Evolutionary conservation across 139 green algal genomes (phyloP), one percentile per base, ranked within the genome.

Genomic region (Diplosphaera chodatii): DNA sequence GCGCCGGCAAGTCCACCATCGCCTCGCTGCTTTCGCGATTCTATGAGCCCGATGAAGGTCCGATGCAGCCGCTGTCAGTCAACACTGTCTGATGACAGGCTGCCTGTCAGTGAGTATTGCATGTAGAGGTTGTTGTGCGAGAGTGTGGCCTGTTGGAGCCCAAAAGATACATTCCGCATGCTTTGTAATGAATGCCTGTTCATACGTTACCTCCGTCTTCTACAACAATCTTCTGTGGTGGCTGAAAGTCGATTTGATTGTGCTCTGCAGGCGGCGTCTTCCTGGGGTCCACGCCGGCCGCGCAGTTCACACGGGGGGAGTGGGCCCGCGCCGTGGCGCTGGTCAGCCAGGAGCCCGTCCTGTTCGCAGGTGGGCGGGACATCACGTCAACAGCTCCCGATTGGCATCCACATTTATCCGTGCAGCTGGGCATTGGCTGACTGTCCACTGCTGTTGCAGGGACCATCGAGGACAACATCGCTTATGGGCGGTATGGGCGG

Each of bases 401-500:
- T n/a, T n/a, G n/a, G 37, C 37, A 10, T 48, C 37, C 10, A 6
- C 37, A 48, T 20, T 20, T 48, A 48, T 48, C 10, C 37, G n/a
- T n/a, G n/a, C n/a, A n/a, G n/a, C n/a, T n/a, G n/a, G n/a, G 37
- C 37, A 48, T 6, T 10, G 10, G 37, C 37, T 48, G 37, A 48
- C 37, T 48, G 37, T 10, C 6, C 37, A 6, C 37, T 48, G 37
- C 6, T 18, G 13, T 18, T 59, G 74, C 81, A 79, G 90, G 86
- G 28, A 94, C 78, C 71, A 92, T 96, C 18, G 83, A 73, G 2
- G 91, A 97, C 77, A 97, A 97, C 83, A 97, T 97, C 30, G 77
- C 80, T 0, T 97, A 97, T 67, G 90, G 85, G 68, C 41, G 23
- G 31, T 73, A 69, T 30, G 75, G 74, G 28, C 64, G 21, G 28